These are phyloP conservation scores for Pezizomycotina sp. DNA, from an alignment of 2,329 filamentous ascomycete genomes.

Conservation along the genomic window DNA sequence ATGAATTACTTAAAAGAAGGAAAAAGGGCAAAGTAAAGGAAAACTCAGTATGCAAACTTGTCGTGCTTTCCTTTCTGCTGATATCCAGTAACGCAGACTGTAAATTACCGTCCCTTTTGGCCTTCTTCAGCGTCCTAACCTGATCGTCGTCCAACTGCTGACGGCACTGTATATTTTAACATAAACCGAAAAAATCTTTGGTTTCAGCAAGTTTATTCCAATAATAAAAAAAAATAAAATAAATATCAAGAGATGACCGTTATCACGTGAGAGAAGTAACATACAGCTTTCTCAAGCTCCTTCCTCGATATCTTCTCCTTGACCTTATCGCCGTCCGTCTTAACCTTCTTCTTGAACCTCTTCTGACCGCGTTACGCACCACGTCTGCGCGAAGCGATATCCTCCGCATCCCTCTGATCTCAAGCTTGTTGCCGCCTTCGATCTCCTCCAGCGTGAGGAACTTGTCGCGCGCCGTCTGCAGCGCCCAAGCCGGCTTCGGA, in stretches of 20 bases:
- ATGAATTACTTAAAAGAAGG: too few relatives aligned
- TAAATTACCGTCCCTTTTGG: conserved; percentile 68
- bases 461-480: conserved; percentile 52
- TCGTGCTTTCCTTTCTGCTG: conserved; percentile 73
- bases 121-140: conserved; percentile 64
- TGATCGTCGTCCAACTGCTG: conserved; percentile 67
- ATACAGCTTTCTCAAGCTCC: conserved; percentile 53
- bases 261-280: conserved; percentile 2
- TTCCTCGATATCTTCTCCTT: conserved; percentile 69
- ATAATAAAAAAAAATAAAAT: neutral
- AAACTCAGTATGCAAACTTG: conserved; percentile 41
- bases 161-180: conserved; percentile 36
- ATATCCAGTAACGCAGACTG: conserved; percentile 73
- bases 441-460: conserved; percentile 48
- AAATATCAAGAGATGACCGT: neutral
- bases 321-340: conserved; percentile 61
- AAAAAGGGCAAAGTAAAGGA: neutral
- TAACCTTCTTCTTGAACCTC: conserved; percentile 25
- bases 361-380: conserved; percentile 23
- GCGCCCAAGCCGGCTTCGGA: conserved; percentile 21
- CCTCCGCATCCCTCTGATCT: conserved; percentile 23
- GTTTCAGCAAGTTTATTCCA: conserved; percentile 3
- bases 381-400: conserved; percentile 24
- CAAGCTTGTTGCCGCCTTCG: conserved; percentile 22
- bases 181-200: conserved; percentile 4